Evolutionary conservation across 2,329 filamentous ascomycete genomes (phyloP).

Genomic region (Orbilia oligospora): DNA sequence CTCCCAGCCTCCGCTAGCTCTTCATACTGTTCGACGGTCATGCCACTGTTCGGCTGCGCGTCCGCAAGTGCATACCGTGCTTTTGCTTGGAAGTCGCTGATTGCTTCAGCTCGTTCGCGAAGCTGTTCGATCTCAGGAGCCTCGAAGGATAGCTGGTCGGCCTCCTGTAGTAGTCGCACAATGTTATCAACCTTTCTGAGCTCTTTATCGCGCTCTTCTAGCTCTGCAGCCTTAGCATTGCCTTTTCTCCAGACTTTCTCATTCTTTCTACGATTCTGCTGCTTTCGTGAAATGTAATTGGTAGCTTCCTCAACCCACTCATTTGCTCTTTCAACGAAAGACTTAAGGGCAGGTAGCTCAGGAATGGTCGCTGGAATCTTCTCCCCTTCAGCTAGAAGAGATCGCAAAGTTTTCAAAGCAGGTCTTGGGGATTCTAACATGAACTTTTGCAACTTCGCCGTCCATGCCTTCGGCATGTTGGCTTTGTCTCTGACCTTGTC

Average conservation of each 20-base stretch:
- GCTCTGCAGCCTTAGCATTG: slow-evolving; percentile 81
- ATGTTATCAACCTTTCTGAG: slow-evolving; percentile 91
- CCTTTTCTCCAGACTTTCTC: slow-evolving; percentile 87
- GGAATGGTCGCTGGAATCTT: slow-evolving; percentile 92
- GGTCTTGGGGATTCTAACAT: slow-evolving; percentile 87
- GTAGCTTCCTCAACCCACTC: slow-evolving; percentile 98
- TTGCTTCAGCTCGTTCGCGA: slow-evolving; percentile 85
- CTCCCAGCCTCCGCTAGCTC: slow-evolving; percentile 91
- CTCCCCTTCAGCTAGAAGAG: slow-evolving; percentile 91
- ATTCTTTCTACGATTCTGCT: slow-evolving; percentile 95
- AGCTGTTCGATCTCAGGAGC: slow-evolving; percentile 90
- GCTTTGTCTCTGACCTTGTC: slow-evolving; percentile 89
- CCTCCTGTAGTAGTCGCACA: slow-evolving; percentile 83
- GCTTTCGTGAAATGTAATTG: slow-evolving; percentile 95
- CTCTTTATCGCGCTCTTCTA: slow-evolving; percentile 86
- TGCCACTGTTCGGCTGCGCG: slow-evolving; percentile 70
- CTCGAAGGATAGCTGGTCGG: slow-evolving; percentile 90
- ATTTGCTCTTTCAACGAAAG: slow-evolving; percentile 95
- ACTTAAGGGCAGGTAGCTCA: slow-evolving; percentile 83
- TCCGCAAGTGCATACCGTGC: slow-evolving; percentile 80
- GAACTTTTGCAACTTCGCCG: slow-evolving; percentile 86
- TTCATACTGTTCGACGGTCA: slow-evolving; percentile 81
- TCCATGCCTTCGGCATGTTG: slow-evolving; percentile 86
- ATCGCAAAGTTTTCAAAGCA: slow-evolving; percentile 86
- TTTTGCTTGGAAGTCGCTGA: slow-evolving; percentile 85